Evolutionary conservation across 2,329 filamentous ascomycete species (phyloP).

Genomic region (Penicillium sp.): DNA sequence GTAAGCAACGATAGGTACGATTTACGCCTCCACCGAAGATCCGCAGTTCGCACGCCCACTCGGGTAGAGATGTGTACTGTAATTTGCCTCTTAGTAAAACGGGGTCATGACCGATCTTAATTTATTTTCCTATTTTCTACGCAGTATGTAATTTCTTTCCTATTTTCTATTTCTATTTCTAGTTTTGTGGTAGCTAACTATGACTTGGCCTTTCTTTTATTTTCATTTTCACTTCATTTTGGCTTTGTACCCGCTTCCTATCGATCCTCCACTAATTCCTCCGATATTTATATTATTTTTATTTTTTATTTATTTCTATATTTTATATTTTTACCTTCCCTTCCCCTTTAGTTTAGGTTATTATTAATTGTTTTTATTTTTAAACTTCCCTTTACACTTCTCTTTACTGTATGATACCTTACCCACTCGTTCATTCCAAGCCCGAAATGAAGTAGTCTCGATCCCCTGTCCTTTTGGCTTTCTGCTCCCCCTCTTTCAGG

Average conservation of each 20-base stretch:
- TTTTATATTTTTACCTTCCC: not conserved
- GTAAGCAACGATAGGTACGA: slow-evolving; percentile 15
- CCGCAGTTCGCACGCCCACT: slow-evolving; percentile 16
- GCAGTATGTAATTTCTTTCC: too few relatives aligned
- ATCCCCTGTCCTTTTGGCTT: slow-evolving; percentile 13
- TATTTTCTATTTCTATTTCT: too few relatives aligned
- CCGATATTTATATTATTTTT: slow-evolving; percentile 9
- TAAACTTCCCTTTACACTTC: slow-evolving; percentile 12
- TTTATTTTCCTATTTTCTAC: not conserved
- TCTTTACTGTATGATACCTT: slow-evolving; percentile 7
- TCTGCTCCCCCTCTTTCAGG: slow-evolving; percentile 8
- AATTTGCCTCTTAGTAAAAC: slow-evolving; percentile 20
- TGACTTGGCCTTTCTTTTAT: too few relatives aligned
- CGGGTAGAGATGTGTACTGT: slow-evolving; percentile 8
- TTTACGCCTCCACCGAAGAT: slow-evolving; percentile 13
- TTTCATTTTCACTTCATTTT: not conserved
- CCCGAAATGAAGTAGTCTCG: slow-evolving; percentile 23
- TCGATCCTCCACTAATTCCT: slow-evolving; percentile 18
- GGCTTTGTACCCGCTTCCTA: not conserved
- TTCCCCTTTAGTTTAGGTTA: not conserved
- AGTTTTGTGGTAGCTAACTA: too few relatives aligned
- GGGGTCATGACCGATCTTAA: slow-evolving; percentile 15
- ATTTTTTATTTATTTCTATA: not conserved
- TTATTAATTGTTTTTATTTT: slow-evolving; percentile 1
- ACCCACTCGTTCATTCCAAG: slow-evolving; percentile 17